phyloP scores from a whole-genome alignment of 164 flowering plant genomes.

The Amborella trichopoda region DNA sequence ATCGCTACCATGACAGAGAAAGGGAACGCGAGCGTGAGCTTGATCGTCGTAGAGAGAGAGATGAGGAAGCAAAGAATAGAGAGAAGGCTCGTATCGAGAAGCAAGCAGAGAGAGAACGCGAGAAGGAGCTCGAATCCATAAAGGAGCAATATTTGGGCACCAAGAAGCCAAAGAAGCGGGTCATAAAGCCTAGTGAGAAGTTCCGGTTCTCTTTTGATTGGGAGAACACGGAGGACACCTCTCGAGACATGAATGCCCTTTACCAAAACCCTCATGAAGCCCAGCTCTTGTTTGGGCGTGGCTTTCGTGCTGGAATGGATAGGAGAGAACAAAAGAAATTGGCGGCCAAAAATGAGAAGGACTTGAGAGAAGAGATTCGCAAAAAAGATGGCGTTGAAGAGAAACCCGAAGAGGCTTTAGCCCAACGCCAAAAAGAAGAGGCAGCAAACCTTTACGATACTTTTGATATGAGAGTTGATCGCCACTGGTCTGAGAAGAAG shows the following conservation, averaged over 20 bases:
- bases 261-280: conserved; percentile 98
- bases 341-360: conserved; percentile 77
- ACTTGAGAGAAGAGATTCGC: conserved; percentile 57
- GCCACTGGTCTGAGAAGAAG: conserved; percentile 81
- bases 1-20: conserved; percentile 30
- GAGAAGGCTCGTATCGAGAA: conserved; percentile 29
- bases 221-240: conserved; percentile 94
- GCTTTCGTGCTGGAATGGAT: conserved; percentile 90
- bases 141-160: conserved; percentile 89
- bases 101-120: conserved; percentile 10
- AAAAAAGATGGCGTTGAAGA: conserved; percentile 73
- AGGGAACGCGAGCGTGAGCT: conserved; percentile 48
- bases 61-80: conserved; percentile 38
- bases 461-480: conserved; percentile 73
- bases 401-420: conserved; percentile 65
- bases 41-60: conserved; percentile 11
- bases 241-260: conserved; percentile 67
- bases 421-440: conserved; percentile 45
- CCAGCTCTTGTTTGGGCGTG: conserved; percentile 72
- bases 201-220: conserved; percentile 89
- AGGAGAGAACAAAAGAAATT: conserved; percentile 90
- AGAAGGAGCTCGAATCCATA: conserved; percentile 48
- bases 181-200: conserved; percentile 76
- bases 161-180: conserved; percentile 86
- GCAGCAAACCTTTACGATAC: conserved; percentile 63